Base-by-base conservation (phyloP, 495 filamentous ascomycete genomes). In the Parathielavia appendiculata region DNA sequence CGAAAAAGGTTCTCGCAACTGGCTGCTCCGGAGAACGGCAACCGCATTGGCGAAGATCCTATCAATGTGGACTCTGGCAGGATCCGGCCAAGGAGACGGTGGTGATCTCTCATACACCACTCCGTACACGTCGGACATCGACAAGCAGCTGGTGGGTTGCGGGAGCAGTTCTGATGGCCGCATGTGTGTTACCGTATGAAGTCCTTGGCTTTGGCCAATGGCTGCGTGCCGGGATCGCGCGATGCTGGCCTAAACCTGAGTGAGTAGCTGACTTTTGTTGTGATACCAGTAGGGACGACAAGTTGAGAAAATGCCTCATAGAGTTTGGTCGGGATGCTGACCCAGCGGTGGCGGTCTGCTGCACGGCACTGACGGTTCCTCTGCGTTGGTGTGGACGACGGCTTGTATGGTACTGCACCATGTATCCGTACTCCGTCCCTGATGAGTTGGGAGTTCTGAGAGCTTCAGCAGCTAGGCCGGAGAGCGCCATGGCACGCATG, bases 231-330 rank as follows among this genome's bases (percentile, higher is more conserved):
- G 23, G 32, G 30, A 13, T 23, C 23, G 38, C 14, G 46, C 14
- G 16, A 17, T 54, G 59, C 59, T 57, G 59, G 50, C 59, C 26
- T 30, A 6, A 6, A 30, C 26, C 26, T 30, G 26, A 6, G 26
- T 30, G 26, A 30, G 26, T 3, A 30, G 26, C 6, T 30, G 2
- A 6, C 2, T 6, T 30, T 6, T 30, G 20, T 43, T 50, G 45
- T 16, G 17, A 55, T 17, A 32, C 30, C 32, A 43, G 38, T 41
- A 45, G 12, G 53, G n/a, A 17, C 30, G 26, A 36, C 36, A 13
- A 32, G 46, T 26, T 14, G 49, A 39, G 55, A 62, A 62, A 62
- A 62, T 62, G 54, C 60, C 60, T 62, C 60, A 63, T 56, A 63
- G 50, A 34, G 13, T 30, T 5, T 26, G 51, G 8, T 7, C 16